Evolutionary conservation across 768 basidiomycete species (phyloP).

Genomic region (Psilocybe azurescens): DNA sequence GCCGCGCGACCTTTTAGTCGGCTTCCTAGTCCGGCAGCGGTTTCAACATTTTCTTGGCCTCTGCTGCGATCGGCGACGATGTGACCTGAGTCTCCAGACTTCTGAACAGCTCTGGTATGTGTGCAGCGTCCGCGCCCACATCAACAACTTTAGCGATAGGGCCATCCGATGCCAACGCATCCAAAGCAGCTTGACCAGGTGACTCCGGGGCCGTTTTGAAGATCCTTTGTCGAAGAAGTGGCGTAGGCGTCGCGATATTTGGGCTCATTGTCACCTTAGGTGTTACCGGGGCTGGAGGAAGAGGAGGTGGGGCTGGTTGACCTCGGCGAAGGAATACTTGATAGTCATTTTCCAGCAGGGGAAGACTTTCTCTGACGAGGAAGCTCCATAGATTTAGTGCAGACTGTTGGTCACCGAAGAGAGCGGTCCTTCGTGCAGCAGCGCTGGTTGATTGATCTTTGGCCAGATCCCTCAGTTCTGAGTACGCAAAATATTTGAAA

Average conservation of each 20-base stretch:
- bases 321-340: slow-evolving; percentile 69
- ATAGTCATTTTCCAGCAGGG: slow-evolving; percentile 72
- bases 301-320: slow-evolving; percentile 34
- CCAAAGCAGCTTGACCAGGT: slow-evolving; percentile 55
- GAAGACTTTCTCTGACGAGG: slow-evolving; percentile 60
- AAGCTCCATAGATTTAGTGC: slow-evolving; percentile 67
- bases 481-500: slow-evolving; percentile 70
- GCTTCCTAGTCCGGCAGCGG: slow-evolving; percentile 14
- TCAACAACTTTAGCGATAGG: slow-evolving; percentile 57
- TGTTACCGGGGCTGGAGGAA: slow-evolving; percentile 20
- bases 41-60: slow-evolving; percentile 26
- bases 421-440: slow-evolving; percentile 49
- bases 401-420: slow-evolving; percentile 76
- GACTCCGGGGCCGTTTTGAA: slow-evolving; percentile 51
- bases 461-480: slow-evolving; percentile 61
- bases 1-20: slow-evolving; percentile 9
- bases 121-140: slow-evolving; percentile 45
- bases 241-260: slow-evolving; percentile 40
- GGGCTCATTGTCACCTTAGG: slow-evolving; percentile 20
- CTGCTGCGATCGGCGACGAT: slow-evolving; percentile 23
- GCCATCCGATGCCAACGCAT: slow-evolving; percentile 64
- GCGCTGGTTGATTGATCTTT: slow-evolving; percentile 46
- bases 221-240: slow-evolving; percentile 47
- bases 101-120: slow-evolving; percentile 41
- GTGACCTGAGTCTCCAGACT: slow-evolving; percentile 25